Conservation (phyloP, 2,329 filamentous ascomycete species). For the Curvularia lunata region DNA sequence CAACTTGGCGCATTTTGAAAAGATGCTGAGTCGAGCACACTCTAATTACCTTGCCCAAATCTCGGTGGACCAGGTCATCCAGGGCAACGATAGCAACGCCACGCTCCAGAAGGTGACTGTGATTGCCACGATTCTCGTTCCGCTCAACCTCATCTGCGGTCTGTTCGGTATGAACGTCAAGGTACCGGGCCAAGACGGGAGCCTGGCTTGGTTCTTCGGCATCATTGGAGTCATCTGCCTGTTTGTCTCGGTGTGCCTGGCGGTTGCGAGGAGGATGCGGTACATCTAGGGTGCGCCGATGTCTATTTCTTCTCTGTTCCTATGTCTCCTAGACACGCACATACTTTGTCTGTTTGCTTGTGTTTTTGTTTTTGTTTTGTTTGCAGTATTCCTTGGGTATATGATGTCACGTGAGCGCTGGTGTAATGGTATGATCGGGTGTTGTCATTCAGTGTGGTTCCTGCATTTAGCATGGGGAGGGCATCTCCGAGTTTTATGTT, state of each 20-base stretch:
- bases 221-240: slow-evolving; percentile 63
- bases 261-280: slow-evolving; percentile 52
- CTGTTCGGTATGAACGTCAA: slow-evolving; percentile 87
- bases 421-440: slow-evolving; percentile 10
- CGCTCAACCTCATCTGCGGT: slow-evolving; percentile 88
- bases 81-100: slow-evolving; percentile 86
- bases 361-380: slow-evolving; percentile 2
- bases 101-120: slow-evolving; percentile 95
- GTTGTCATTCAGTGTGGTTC: slow-evolving; percentile 1
- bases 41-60: slow-evolving; percentile 96
- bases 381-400: slow-evolving; percentile 2
- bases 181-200: slow-evolving; percentile 67
- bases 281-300: slow-evolving; percentile 43
- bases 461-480: slow-evolving; percentile 5
- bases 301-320: not conserved
- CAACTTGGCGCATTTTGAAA: slow-evolving; percentile 93
- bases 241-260: slow-evolving; percentile 51
- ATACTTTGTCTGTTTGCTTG: not conserved
- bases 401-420: slow-evolving; percentile 13
- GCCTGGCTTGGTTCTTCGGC: slow-evolving; percentile 65
- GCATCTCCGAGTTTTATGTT: slow-evolving; percentile 5
- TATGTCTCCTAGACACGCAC: not conserved
- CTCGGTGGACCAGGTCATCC: slow-evolving; percentile 86
- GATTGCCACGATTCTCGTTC: slow-evolving; percentile 92
- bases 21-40: slow-evolving; percentile 93